Evolutionary conservation across 2,329 filamentous ascomycete species (phyloP).

Genomic region (Penicillium rolfsii): DNA sequence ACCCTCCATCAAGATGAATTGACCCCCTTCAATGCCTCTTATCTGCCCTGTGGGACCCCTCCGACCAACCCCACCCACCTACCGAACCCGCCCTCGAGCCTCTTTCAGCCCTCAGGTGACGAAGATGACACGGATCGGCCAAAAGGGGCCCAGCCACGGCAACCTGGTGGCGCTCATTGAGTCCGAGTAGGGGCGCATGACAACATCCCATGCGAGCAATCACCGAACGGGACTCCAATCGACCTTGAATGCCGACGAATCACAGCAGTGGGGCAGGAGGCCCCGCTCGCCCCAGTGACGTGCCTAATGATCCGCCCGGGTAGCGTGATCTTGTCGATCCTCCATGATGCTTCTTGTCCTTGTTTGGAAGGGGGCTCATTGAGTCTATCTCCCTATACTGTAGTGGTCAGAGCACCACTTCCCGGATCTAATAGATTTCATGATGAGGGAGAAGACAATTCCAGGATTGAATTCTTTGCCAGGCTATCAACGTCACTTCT

Average conservation of each 20-base stretch:
- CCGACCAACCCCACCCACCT: not conserved
- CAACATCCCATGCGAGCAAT: constrained; percentile 28
- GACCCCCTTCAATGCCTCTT: not conserved
- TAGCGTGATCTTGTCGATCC: constrained; percentile 9
- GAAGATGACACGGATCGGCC: constrained; percentile 19
- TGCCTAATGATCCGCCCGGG: constrained; percentile 4
- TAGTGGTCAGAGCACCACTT: not conserved
- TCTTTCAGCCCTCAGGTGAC: constrained; percentile 1
- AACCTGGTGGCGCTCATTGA: constrained; percentile 7
- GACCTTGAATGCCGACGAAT: not conserved
- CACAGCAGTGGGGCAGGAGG: not conserved
- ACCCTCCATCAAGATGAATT: not conserved
- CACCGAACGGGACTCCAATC: constrained; percentile 11
- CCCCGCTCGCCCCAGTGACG: not conserved
- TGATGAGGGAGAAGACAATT: not conserved
- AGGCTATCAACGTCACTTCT: not conserved
- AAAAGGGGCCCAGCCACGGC: constrained; percentile 2
- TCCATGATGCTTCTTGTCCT: not conserved
- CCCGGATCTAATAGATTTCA: not conserved
- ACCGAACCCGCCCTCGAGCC: not conserved
- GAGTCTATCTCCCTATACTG: not conserved
- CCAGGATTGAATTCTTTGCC: not conserved
- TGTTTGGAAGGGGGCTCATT: not conserved
- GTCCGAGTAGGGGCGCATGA: constrained; percentile 21
- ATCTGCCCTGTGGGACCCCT: not conserved